Percentiles rank a stretch among this genome's conserved stretches.
Conservation (phyloP, 2,329 filamentous ascomycete genomes). For the Fusarium compactum region DNA sequence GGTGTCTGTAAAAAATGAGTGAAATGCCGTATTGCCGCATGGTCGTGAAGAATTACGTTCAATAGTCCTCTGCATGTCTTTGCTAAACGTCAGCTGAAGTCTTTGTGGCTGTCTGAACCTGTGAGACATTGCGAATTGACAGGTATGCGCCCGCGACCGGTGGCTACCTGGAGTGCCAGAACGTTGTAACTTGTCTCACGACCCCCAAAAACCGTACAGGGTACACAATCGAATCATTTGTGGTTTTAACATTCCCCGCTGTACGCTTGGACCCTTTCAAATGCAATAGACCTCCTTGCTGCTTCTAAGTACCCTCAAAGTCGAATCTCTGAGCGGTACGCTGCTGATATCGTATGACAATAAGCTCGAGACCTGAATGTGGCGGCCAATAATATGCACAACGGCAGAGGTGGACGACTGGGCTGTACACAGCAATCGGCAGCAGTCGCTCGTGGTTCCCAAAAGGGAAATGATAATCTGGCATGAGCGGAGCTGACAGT, state of each 20-base stretch:
- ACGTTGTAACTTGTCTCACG: background rate
- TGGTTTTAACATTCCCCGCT: background rate
- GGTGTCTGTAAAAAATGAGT: no score
- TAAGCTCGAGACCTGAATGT: background rate
- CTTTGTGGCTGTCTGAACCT: background rate
- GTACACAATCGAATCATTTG: background rate
- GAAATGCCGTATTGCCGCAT: background rate
- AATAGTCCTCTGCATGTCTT: background rate
- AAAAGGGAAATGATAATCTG: background rate
- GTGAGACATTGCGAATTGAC: background rate
- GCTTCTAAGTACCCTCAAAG: background rate
- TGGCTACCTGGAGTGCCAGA: background rate
- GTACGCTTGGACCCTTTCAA: background rate
- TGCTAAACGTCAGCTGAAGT: background rate
- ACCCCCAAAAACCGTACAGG: background rate
- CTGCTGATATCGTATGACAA: background rate
- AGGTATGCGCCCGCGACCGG: background rate
- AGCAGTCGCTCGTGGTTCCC: fast-evolving
- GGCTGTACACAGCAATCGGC: fast-evolving
- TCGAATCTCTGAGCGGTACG: background rate
- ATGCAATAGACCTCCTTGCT: no score
- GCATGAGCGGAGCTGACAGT: background rate
- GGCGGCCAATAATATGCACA: background rate
- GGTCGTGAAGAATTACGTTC: background rate
- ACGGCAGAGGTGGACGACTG: no score